Evolutionary conservation across 2,329 filamentous ascomycete genomes (phyloP), one percentile per base, ranked within the genome.

Genomic region (Leptographium wingfieldii): DNA sequence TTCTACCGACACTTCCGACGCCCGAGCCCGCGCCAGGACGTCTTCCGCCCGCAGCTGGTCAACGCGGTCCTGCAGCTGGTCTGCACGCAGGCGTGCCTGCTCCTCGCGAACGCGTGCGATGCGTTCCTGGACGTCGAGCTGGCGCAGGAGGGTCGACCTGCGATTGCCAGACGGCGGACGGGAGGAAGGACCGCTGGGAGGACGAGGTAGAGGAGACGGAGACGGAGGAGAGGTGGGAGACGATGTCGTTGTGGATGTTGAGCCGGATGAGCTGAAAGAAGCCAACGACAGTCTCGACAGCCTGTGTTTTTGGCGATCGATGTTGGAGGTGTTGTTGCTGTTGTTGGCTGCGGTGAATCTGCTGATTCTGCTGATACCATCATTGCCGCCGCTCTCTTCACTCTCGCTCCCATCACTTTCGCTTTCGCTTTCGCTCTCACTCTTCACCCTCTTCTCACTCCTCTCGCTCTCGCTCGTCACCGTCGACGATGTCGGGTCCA

Each of bases 101-200:
- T 57, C 59, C 38, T 60, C 33, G 35, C 33, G 38, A 12, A 43
- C 40, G 11, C 61, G 61, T 5, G 58, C 61, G 25, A 55, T 16
- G 14, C 62, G 62, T 48, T 62, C 61, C 31, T 55, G 59, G 14
- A 46, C 58, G 52, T 62, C 61, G 31, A 64, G 56, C 27, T 60
- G 40, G 48, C 43, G 59, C 25, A 61, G 49, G 3, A 63, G 27
- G 40, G 35, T 14, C 25, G 40, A 29, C 5, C 35, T 12, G 33
- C 33, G 33, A 9, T 35, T 9, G 33, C 33, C 33, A 9, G 33
- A 40, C 12, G 38, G 38, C 5, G 25, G 54, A n/a, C 12, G 22
- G 22, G 11, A 4, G n/a, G 3, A 14, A 14, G 35, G 35, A 10
- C 10, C 14, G 38, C 4, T 40, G 38, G 38, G 35, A 40, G 5